phyloP scores from a whole-genome alignment of 164 flowering plant genomes.

The Pachysandra terminalis region DNA sequence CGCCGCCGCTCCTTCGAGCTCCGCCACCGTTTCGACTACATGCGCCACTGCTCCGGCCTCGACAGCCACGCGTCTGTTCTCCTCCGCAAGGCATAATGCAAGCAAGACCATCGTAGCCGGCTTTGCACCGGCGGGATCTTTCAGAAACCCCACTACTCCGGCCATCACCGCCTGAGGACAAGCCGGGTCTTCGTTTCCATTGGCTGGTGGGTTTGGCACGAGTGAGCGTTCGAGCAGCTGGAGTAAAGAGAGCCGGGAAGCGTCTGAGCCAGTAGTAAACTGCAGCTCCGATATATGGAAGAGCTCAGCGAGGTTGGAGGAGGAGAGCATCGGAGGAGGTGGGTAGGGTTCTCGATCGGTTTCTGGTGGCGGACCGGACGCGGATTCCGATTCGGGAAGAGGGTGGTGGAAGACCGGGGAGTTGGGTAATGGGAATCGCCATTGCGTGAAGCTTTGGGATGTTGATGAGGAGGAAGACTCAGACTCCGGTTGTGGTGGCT shows the following conservation, averaged over 20 bases:
- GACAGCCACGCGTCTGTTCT: slow-evolving; percentile 73
- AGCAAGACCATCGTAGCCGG: slow-evolving; percentile 65
- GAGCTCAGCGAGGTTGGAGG: slow-evolving; percentile 41
- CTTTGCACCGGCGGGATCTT: slow-evolving; percentile 33
- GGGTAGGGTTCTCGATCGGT: neutral
- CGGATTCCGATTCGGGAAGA: slow-evolving; percentile 9
- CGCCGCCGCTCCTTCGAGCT: slow-evolving; percentile 57
- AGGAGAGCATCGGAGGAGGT: slow-evolving; percentile 17
- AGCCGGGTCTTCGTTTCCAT: slow-evolving; percentile 19
- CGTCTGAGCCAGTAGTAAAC: slow-evolving; percentile 36
- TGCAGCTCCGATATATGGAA: slow-evolving; percentile 66
- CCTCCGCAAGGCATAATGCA: slow-evolving; percentile 69
- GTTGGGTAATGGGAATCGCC: slow-evolving; percentile 60
- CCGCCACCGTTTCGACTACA: slow-evolving; percentile 58
- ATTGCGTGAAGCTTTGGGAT: slow-evolving; percentile 91
- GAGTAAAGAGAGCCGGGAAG: slow-evolving; percentile 41
- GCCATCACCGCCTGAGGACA: slow-evolving; percentile 63
- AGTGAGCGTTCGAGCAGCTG: slow-evolving; percentile 58
- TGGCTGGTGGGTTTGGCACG: slow-evolving; percentile 53
- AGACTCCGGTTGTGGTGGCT: slow-evolving; percentile 24
- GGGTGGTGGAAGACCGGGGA: slow-evolving; percentile 35
- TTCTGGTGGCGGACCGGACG: slow-evolving; percentile 8
- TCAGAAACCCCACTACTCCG: slow-evolving; percentile 38
- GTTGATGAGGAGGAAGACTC: slow-evolving; percentile 67
- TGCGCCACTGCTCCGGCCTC: slow-evolving; percentile 45